Percentiles rank a stretch among this genome's conserved stretches.
These are phyloP conservation scores for Yamagishiella unicocca DNA, from an alignment of 139 green algal species.

Conservation along the genomic window DNA sequence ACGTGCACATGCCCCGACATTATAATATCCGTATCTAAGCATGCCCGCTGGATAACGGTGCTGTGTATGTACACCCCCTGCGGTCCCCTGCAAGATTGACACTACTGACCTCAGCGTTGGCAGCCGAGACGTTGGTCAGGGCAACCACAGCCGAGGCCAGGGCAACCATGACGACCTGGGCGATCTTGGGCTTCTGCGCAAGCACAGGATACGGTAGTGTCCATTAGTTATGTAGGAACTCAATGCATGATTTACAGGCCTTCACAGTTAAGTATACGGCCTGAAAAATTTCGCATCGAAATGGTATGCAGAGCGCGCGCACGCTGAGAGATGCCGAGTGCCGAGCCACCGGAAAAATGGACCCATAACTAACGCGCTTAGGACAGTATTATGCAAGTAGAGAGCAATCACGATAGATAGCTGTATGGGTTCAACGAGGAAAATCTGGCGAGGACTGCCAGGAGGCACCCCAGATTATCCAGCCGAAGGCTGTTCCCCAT, in stretches of 20 bases:
- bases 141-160: conserved; percentile 28
- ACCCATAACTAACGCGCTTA: too few species aligned
- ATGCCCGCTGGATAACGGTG: too few species aligned
- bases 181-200: conserved; percentile 35
- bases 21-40: too few species aligned
- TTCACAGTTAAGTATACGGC: neutral
- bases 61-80: too few species aligned
- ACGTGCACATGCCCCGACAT: too few species aligned
- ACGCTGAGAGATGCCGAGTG: neutral
- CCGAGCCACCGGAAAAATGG: too few species aligned
- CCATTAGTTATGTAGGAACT: neutral
- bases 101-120: conserved; percentile 5
- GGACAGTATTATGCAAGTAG: neutral
- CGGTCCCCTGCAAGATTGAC: too few species aligned
- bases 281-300: neutral
- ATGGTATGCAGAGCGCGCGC: neutral
- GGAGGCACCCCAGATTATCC: neutral
- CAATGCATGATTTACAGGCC: neutral
- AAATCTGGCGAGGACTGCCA: too few species aligned
- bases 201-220: neutral
- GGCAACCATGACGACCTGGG: conserved; percentile 7
- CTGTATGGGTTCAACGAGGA: neutral
- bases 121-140: neutral
- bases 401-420: neutral
- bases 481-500: neutral